Percentiles rank a stretch among this genome's conserved stretches.
Evolutionary conservation across 129 eudicot species (phyloP).

Genomic region (Flaveria linearis): DNA sequence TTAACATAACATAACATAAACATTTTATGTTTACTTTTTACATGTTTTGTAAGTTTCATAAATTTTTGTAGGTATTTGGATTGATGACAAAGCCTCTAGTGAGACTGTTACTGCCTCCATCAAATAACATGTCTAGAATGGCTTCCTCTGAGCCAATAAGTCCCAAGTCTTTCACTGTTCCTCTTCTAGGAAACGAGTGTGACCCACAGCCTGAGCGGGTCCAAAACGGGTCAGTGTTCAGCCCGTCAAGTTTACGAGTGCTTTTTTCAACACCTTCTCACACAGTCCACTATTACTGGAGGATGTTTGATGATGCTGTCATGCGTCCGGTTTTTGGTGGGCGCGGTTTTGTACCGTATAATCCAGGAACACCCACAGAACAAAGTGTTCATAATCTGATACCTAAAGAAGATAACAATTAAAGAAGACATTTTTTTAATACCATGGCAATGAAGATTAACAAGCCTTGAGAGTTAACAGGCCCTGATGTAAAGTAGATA

Average conservation of each 20-base stretch:
- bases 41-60: not conserved
- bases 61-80: constrained; percentile 60
- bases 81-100: constrained; percentile 70
- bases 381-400: constrained; percentile 37
- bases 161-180: constrained; percentile 52
- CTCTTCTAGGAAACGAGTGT: constrained; percentile 44
- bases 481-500: constrained; percentile 32
- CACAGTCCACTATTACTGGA: constrained; percentile 75
- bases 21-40: not conserved
- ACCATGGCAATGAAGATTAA: not conserved
- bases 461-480: constrained; percentile 15
- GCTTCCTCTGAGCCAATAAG: constrained; percentile 49
- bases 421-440: not conserved
- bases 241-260: constrained; percentile 47
- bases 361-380: constrained; percentile 73
- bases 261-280: constrained; percentile 66
- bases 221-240: constrained; percentile 16
- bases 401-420: constrained; percentile 31
- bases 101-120: constrained; percentile 52
- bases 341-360: constrained; percentile 66
- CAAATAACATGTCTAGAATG: constrained; percentile 29
- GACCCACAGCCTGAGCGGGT: constrained; percentile 40
- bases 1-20: not conserved
- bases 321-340: constrained; percentile 95
- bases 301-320: constrained; percentile 71